Conservation (phyloP, 129 eudicot genomes). For the Centrapalus pauciflorus region DNA sequence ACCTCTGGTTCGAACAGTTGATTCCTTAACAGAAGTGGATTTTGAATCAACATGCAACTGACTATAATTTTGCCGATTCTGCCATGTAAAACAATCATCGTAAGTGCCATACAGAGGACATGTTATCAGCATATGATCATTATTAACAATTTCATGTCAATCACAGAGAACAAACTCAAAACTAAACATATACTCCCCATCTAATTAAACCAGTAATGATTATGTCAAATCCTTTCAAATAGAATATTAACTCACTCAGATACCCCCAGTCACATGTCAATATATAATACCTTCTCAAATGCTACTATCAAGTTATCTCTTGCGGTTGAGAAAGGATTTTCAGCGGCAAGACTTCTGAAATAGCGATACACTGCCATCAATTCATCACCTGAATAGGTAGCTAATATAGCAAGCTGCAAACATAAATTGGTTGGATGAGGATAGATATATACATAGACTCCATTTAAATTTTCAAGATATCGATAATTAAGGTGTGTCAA, state of each 20-base stretch:
- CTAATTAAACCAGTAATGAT: background rate
- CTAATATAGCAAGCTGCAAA: slow-evolving; percentile 63
- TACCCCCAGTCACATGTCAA: background rate
- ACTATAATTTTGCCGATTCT: slow-evolving; percentile 56
- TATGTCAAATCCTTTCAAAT: background rate
- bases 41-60: slow-evolving; percentile 37
- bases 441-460: background rate
- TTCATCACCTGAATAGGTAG: slow-evolving; percentile 64
- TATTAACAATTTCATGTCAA: background rate
- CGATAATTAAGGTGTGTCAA: background rate
- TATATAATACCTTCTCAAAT: slow-evolving; percentile 55
- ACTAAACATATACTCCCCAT: background rate
- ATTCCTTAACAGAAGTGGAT: slow-evolving; percentile 25
- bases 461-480: background rate
- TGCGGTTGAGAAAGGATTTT: slow-evolving; percentile 51
- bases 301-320: slow-evolving; percentile 56
- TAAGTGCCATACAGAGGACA: background rate
- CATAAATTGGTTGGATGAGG: background rate
- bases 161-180: background rate
- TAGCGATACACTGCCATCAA: slow-evolving; percentile 56
- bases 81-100: slow-evolving; percentile 13
- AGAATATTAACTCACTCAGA: background rate
- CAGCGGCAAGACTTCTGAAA: slow-evolving; percentile 58
- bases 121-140: background rate
- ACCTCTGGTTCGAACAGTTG: slow-evolving; percentile 15